phyloP scores from a whole-genome alignment of 208 protist genomes.

The Leishmania aethiopica region DNA sequence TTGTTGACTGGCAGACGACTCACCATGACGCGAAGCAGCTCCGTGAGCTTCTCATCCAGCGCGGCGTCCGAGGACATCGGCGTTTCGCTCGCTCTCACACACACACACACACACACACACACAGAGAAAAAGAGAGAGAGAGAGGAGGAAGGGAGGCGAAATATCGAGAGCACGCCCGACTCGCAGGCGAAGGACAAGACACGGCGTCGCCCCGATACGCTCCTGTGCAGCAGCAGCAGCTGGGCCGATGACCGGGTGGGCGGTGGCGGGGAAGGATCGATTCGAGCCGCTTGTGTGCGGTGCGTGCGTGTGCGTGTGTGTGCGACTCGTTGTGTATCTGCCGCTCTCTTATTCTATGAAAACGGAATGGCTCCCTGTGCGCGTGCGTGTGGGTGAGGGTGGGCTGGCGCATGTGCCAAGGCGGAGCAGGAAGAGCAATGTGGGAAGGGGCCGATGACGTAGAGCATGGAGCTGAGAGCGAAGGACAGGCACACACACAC shows the following conservation, averaged over 20 bases:
- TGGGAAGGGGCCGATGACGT: neutral
- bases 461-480: neutral
- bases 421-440: neutral
- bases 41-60: conserved; percentile 62
- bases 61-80: conserved; percentile 36
- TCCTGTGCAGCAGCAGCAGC: neutral
- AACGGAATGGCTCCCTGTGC: neutral
- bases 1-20: conserved; percentile 74
- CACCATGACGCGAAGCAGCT: conserved; percentile 71
- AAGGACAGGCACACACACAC: neutral
- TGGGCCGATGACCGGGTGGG: neutral
- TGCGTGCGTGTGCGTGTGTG: neutral
- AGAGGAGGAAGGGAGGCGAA: neutral
- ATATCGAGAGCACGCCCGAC: neutral
- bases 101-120: neutral
- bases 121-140: too few relatives aligned
- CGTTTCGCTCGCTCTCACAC: neutral
- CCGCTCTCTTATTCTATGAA: neutral
- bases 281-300: neutral
- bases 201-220: neutral
- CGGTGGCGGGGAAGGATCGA: neutral
- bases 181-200: neutral
- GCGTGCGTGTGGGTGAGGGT: neutral
- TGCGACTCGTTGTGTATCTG: neutral
- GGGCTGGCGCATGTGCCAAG: neutral